phyloP scores from a whole-genome alignment of 2,329 filamentous ascomycete species.

The Uncinocarpus reesii region DNA sequence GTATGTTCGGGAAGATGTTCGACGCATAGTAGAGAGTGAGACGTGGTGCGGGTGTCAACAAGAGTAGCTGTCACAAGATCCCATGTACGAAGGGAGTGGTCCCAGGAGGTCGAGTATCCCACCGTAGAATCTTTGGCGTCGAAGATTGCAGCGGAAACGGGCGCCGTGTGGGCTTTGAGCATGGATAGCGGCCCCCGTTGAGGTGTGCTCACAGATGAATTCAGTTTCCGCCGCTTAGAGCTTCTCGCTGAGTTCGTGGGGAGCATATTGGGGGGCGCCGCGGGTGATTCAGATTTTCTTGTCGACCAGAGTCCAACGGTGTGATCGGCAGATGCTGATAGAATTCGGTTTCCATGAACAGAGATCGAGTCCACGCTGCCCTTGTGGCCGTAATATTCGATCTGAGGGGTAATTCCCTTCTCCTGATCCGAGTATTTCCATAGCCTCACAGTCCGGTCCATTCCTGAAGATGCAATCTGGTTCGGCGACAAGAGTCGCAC shows the following conservation, averaged over 20 bases:
- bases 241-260: slow-evolving; percentile 53
- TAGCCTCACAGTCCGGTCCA: slow-evolving; percentile 75
- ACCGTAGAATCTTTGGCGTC: slow-evolving; percentile 76
- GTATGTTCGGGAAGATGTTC: slow-evolving; percentile 58
- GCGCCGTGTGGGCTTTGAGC: slow-evolving; percentile 59
- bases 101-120: slow-evolving; percentile 81
- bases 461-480: slow-evolving; percentile 69
- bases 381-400: slow-evolving; percentile 77
- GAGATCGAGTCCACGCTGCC: slow-evolving; percentile 64
- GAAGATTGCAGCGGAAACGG: slow-evolving; percentile 73
- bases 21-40: slow-evolving; percentile 72
- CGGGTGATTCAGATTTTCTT: slow-evolving; percentile 63
- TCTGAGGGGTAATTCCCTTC: slow-evolving; percentile 56
- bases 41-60: slow-evolving; percentile 73
- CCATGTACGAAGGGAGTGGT: slow-evolving; percentile 83
- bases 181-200: slow-evolving; percentile 72
- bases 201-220: slow-evolving; percentile 46
- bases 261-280: slow-evolving; percentile 59
- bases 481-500: slow-evolving; percentile 70
- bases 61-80: slow-evolving; percentile 71
- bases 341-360: slow-evolving; percentile 63
- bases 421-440: slow-evolving; percentile 74
- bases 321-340: slow-evolving; percentile 78
- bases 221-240: slow-evolving; percentile 68
- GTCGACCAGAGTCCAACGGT: slow-evolving; percentile 81